Percentiles rank a stretch among this genome's conserved stretches.
Evolutionary conservation across 768 basidiomycete species (phyloP).

Genomic region (Collybiopsis confluens): DNA sequence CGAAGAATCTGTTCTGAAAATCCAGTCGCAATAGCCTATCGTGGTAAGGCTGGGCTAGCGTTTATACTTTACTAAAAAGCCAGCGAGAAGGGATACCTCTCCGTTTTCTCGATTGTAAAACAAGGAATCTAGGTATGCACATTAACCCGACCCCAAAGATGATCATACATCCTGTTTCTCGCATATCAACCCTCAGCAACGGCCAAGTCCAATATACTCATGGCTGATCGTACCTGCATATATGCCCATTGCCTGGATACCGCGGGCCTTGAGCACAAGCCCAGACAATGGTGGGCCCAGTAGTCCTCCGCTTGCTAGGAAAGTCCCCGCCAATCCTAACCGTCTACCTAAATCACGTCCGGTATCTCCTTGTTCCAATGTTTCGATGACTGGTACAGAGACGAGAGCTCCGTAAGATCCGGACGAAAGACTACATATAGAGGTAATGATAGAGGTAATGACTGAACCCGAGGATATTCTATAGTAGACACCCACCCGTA

Average conservation of each 20-base stretch:
- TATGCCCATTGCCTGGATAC: constrained; percentile 26
- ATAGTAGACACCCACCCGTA: constrained; percentile 34
- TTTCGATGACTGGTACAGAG: constrained; percentile 23
- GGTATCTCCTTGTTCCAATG: constrained; percentile 11
- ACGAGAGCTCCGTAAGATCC: constrained; percentile 32
- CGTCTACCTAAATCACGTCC: constrained; percentile 29
- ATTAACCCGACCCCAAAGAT: neutral
- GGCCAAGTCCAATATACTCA: too few relatives aligned
- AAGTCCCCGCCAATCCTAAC: constrained; percentile 30
- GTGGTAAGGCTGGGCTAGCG: too few relatives aligned
- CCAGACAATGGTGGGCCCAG: constrained; percentile 41
- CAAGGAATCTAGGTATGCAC: constrained; percentile 1
- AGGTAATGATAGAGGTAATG: neutral
- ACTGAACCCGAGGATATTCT: too few relatives aligned
- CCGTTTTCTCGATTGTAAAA: neutral
- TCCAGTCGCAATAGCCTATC: too few relatives aligned
- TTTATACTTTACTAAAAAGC: neutral
- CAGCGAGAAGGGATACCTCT: neutral
- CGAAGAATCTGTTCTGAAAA: too few relatives aligned
- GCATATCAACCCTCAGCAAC: too few relatives aligned
- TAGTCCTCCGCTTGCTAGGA: constrained; percentile 31
- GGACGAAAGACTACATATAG: constrained; percentile 23
- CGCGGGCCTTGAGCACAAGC: constrained; percentile 26
- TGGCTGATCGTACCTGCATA: constrained; percentile 28
- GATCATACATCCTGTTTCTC: neutral